A percentile compares a stretch with the other conserved stretches of the same genome.
phyloP scores from a whole-genome alignment of 805 yeast genomes.

The Zygoascus ofunaensis region DNA sequence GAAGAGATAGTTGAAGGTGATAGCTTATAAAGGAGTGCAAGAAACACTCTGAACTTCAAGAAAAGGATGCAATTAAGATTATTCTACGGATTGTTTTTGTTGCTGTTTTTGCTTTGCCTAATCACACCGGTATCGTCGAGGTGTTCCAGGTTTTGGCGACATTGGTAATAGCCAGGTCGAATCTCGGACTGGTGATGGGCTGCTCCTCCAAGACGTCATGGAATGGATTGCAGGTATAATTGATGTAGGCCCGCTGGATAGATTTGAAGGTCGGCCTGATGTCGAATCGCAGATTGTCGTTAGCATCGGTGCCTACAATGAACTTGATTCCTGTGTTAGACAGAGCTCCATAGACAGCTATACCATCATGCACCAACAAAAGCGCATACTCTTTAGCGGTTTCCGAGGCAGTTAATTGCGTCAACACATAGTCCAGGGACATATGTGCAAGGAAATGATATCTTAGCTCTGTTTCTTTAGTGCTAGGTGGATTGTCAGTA shows the following conservation, averaged over 20 bases:
- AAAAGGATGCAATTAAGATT: no score
- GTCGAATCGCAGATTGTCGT: conserved; percentile 16
- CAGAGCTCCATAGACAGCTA: conserved; percentile 30
- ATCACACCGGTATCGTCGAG: neutral
- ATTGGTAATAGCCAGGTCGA: conserved; percentile 20
- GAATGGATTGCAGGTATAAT: conserved; percentile 29
- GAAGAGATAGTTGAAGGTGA: no score
- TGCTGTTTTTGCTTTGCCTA: neutral
- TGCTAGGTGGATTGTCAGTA: no score
- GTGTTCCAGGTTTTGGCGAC: conserved; percentile 18
- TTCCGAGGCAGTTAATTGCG: conserved; percentile 16
- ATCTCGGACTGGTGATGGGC: conserved; percentile 19
- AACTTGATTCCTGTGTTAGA: conserved; percentile 28
- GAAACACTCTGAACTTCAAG: no score
- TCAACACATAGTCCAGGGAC: conserved; percentile 28
- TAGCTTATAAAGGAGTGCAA: no score
- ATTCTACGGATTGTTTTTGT: no score
- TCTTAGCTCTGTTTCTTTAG: conserved; percentile 12
- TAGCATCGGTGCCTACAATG: conserved; percentile 26
- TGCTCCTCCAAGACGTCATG: conserved; percentile 13
- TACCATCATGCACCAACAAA: conserved; percentile 28
- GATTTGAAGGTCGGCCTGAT: conserved; percentile 17
- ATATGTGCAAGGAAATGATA: conserved; percentile 30
- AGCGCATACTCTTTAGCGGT: conserved; percentile 17
- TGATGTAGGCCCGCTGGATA: conserved; percentile 24